Percentiles rank a stretch among this genome's conserved stretches.
These are phyloP conservation scores for Wickerhamomyces subpelliculosus DNA, from an alignment of 805 yeast species.

Conservation along the genomic window DNA sequence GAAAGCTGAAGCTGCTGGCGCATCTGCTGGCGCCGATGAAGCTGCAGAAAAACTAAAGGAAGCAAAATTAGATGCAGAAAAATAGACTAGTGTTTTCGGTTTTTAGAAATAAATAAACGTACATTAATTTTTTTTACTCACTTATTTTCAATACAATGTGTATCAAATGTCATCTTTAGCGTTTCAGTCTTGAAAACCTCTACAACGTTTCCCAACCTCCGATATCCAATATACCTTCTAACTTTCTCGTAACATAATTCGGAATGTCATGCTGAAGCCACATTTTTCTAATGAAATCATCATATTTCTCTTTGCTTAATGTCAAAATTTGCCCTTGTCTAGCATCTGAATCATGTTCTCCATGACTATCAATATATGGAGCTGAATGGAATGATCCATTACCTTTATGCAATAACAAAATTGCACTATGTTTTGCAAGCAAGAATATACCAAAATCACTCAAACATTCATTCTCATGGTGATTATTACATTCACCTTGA, in stretches of 20 bases:
- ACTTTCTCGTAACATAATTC: conserved; percentile 67
- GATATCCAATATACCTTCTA: conserved; percentile 73
- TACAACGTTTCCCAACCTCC: conserved; percentile 96
- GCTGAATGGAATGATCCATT: conserved; percentile 81
- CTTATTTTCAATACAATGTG: too few species aligned
- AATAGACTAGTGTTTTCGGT: conserved; percentile 21
- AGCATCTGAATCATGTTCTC: conserved; percentile 72
- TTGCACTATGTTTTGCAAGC: conserved; percentile 59
- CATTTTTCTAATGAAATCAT: conserved; percentile 53
- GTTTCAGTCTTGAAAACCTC: background rate
- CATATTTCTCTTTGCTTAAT: conserved; percentile 55
- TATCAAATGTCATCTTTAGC: too few species aligned
- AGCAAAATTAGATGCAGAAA: conserved; percentile 28
- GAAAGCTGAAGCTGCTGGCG: conserved; percentile 20
- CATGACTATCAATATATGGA: conserved; percentile 82
- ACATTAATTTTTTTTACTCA: too few species aligned
- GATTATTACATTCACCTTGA: conserved; percentile 77
- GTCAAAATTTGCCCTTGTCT: conserved; percentile 68
- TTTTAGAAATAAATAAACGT: too few species aligned
- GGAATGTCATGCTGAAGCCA: conserved; percentile 80
- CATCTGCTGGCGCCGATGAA: conserved; percentile 23
- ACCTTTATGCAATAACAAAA: conserved; percentile 59
- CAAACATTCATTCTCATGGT: conserved; percentile 55
- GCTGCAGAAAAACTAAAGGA: conserved; percentile 33
- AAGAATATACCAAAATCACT: conserved; percentile 65